A percentile compares a stretch with the other conserved stretches of the same genome.
Evolutionary conservation across 495 filamentous ascomycete genomes (phyloP).

Genomic region (Hypoxylon trugodes): DNA sequence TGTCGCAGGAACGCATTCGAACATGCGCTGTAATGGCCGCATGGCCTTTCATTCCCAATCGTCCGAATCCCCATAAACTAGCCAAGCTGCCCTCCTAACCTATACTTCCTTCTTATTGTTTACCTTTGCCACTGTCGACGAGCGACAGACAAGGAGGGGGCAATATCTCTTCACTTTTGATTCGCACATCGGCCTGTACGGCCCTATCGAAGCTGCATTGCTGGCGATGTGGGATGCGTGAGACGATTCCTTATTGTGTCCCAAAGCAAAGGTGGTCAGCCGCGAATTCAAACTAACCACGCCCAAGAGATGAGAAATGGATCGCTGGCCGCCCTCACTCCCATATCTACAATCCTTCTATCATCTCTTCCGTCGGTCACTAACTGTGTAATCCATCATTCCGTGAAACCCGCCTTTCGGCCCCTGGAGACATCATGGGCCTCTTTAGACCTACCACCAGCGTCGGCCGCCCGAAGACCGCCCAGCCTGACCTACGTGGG

Average conservation of each 20-base stretch:
- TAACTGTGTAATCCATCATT: slow-evolving; percentile 19
- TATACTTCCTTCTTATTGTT: slow-evolving; percentile 30
- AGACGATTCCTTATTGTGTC: slow-evolving; percentile 27
- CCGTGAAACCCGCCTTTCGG: slow-evolving; percentile 12
- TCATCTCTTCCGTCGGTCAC: slow-evolving; percentile 32
- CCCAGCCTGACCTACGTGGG: slow-evolving; percentile 52
- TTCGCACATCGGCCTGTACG: slow-evolving; percentile 36
- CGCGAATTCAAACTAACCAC: slow-evolving; percentile 14
- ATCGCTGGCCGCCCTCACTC: slow-evolving; percentile 33
- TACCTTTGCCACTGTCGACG: slow-evolving; percentile 27
- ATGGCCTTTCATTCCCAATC: slow-evolving; percentile 18
- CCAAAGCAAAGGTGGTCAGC: slow-evolving; percentile 19
- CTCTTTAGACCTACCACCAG: slow-evolving; percentile 51
- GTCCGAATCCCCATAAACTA: slow-evolving; percentile 38
- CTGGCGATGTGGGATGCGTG: slow-evolving; percentile 44
- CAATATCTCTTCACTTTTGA: slow-evolving; percentile 22
- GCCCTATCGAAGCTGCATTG: slow-evolving; percentile 43
- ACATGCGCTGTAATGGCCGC: slow-evolving; percentile 29
- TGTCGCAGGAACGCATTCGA: slow-evolving; percentile 31
- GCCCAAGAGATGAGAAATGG: slow-evolving; percentile 29
- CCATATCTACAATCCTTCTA: slow-evolving; percentile 27
- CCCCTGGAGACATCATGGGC: slow-evolving; percentile 32
- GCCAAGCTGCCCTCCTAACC: slow-evolving; percentile 24
- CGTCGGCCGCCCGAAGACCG: slow-evolving; percentile 52
- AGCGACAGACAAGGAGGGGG: slow-evolving; percentile 27